Base-by-base conservation (phyloP, 1,139 yeast genomes). In the Suhomyces yuchorum region DNA sequence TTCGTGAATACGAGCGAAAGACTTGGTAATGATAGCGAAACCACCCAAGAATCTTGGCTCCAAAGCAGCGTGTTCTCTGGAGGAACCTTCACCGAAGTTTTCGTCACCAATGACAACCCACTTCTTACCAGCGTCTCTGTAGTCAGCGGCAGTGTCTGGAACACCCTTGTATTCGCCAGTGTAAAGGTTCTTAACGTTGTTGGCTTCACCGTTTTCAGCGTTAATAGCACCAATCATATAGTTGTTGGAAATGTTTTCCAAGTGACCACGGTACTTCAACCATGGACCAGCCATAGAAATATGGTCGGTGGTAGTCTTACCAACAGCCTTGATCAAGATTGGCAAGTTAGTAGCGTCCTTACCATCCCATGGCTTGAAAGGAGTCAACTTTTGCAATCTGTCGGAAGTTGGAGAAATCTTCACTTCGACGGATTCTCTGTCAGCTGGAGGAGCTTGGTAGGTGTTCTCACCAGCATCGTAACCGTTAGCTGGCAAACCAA, bases 241-340 rank as follows among this genome's bases (percentile, higher is more conserved):
- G 83, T 93, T 93, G 83, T 92, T 90, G 66, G 98, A 91, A 70
- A 93, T 93, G 86, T 93, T 93, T 80, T 91, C 95, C 79, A 93
- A 83, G 81, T 93, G 99, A 80, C 99, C 99, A 83, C 98, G 90
- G 96, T 93, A 93, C 82, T 93, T 93, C 83, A 93, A 89, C 99
- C 99, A 93, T 71, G 98, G 98, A 78, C 99, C 99, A 70, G 99
- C 99, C 95, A 89, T 91, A 67, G 98, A 92, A 68, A 93, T 93
- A 80, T 93, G 98, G 79, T 93, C 99, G 63, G 99, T 93, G 68
- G 99, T 93, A 73, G 97, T 91, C 84, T 93, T 93, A 79, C 98
- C 98, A 60, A 86, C 80, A 61, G 97, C 89, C 82, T 93, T 93
- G 77, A 93, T 90, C 76, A 93, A 87, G 61, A 93, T 91, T 73